These are phyloP conservation scores for Skeletonema grethae DNA, from an alignment of 108 stramenopile genomes.

Conservation along the genomic window DNA sequence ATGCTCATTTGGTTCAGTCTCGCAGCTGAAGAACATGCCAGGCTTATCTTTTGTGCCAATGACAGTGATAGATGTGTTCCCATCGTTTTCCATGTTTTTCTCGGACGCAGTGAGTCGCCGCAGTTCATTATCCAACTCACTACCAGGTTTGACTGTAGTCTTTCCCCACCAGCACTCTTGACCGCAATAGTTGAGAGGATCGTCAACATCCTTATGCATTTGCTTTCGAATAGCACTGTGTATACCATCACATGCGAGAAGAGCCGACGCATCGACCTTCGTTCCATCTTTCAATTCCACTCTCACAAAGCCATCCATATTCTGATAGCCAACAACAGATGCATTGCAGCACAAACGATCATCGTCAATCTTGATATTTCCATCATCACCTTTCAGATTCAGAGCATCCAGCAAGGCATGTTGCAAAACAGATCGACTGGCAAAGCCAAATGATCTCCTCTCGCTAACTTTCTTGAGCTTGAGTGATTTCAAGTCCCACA, in stretches of 20 bases:
- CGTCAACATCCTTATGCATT: constrained; percentile 18
- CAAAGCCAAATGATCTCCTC: constrained; percentile 1
- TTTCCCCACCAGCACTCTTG: constrained; percentile 32
- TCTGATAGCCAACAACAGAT: not conserved
- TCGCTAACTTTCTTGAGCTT: not conserved
- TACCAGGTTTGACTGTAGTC: constrained; percentile 9
- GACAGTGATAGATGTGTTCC: not conserved
- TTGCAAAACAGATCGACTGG: not conserved
- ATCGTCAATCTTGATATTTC: not conserved
- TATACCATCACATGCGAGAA: constrained; percentile 46
- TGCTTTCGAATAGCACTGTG: constrained; percentile 8
- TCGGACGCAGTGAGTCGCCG: not conserved
- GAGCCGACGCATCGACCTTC: constrained; percentile 11
- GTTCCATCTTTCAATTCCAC: constrained; percentile 5
- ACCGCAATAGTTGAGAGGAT: constrained; percentile 26
- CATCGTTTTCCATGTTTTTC: too few species aligned
- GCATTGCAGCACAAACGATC: not conserved
- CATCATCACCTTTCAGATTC: not conserved
- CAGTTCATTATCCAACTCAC: constrained; percentile 1
- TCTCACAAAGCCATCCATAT: not conserved
- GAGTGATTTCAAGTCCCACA: not conserved
- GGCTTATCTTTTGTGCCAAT: not conserved
- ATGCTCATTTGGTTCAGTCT: not conserved
- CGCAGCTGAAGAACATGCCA: not conserved
- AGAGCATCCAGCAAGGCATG: not conserved